Evolutionary conservation across 495 filamentous ascomycete species (phyloP).

Genomic region (Neurospora sp.): DNA sequence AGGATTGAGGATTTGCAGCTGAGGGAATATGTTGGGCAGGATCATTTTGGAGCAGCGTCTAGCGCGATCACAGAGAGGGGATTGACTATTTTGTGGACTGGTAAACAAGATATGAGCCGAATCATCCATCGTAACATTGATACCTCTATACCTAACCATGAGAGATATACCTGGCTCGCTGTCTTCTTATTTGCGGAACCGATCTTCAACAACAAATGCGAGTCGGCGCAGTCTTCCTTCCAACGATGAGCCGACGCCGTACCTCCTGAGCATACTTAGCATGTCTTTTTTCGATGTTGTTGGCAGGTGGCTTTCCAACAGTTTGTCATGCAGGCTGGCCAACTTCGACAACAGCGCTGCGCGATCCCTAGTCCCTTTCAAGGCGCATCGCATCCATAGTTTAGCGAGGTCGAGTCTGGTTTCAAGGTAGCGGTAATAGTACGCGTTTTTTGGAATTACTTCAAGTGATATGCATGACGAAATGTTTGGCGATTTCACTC

Average conservation of each 20-base stretch:
- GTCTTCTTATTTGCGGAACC: background rate
- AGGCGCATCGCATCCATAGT: background rate
- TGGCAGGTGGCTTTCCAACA: background rate
- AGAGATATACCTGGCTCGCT: background rate
- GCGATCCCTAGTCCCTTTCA: background rate
- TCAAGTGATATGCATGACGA: background rate
- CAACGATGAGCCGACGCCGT: background rate
- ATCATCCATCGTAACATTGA: background rate
- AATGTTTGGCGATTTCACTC: fast-evolving
- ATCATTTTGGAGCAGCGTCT: constrained; percentile 12
- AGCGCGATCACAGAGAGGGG: constrained; percentile 14
- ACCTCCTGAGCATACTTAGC: background rate
- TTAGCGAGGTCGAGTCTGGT: background rate
- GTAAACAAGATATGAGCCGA: background rate
- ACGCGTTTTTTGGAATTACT: no score
- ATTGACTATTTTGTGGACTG: constrained; percentile 20
- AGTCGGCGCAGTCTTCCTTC: background rate
- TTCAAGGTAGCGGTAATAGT: no score
- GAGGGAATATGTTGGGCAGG: constrained; percentile 15
- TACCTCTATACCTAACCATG: background rate
- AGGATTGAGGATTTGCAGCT: constrained; percentile 10
- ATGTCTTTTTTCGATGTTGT: background rate
- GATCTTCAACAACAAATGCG: background rate
- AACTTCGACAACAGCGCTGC: background rate
- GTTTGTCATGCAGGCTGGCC: background rate